A percentile compares a stretch with the other conserved stretches of the same genome.
phyloP scores from a whole-genome alignment of 2,329 filamentous ascomycete genomes.

The Thermothelomyces thermophilus region DNA sequence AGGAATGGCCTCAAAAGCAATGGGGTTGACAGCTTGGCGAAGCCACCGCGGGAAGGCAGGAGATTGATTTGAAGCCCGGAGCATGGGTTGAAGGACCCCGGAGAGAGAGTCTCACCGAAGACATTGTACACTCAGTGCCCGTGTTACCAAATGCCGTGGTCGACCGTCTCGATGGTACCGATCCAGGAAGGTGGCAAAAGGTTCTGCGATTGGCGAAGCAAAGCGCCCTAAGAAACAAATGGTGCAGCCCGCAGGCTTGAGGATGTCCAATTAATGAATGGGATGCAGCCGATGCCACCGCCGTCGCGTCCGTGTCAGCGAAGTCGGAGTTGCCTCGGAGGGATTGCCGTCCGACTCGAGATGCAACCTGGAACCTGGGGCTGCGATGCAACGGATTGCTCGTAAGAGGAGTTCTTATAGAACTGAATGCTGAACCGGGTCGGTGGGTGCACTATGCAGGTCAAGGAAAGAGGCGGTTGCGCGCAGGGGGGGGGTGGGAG shows the following conservation, averaged over 20 bases:
- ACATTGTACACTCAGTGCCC: background rate
- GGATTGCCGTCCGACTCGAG: conserved; percentile 6
- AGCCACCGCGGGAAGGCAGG: conserved; percentile 11
- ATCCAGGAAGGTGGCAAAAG: background rate
- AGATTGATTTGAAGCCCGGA: conserved; percentile 13
- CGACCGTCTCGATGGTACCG: background rate
- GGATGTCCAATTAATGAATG: background rate
- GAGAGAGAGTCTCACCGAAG: background rate
- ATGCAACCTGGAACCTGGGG: background rate
- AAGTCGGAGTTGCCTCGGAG: conserved; percentile 5
- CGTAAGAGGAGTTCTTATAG: background rate
- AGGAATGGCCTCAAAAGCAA: conserved; percentile 3
- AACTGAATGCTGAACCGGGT: background rate
- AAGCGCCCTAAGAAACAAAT: background rate
- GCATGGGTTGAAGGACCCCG: conserved; percentile 8
- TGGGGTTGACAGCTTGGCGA: conserved; percentile 5
- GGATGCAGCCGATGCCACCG: background rate
- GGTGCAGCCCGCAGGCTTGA: background rate
- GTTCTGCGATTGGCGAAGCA: background rate
- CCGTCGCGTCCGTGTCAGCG: background rate
- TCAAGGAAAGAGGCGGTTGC: too few species aligned
- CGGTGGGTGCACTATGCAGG: background rate
- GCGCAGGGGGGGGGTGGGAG: too few species aligned
- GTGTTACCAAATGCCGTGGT: background rate
- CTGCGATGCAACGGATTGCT: too few species aligned